Conservation (phyloP, 768 basidiomycete species). For the Xerocomus potaroensis region DNA sequence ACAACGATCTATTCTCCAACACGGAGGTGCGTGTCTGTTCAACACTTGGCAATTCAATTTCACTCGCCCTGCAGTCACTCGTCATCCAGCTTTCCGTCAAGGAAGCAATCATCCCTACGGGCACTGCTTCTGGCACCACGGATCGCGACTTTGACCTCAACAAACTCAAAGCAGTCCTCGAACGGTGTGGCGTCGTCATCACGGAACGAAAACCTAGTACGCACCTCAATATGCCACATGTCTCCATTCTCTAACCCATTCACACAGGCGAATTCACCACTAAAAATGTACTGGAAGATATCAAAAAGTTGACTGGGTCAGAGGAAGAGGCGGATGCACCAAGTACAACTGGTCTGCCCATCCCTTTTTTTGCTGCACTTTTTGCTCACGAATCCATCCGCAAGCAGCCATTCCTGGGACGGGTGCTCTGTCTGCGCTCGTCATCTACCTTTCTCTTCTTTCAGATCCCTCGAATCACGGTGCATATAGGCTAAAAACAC, state of each 20-base stretch:
- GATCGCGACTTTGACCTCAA: slow-evolving; percentile 85
- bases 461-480: slow-evolving; percentile 75
- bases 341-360: slow-evolving; percentile 8
- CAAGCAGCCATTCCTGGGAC: slow-evolving; percentile 68
- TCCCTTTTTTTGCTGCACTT: background rate
- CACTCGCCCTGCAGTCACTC: slow-evolving; percentile 57
- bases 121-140: slow-evolving; percentile 65
- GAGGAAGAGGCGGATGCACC: slow-evolving; percentile 23
- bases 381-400: background rate
- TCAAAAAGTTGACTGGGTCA: slow-evolving; percentile 42
- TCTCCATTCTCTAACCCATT: background rate
- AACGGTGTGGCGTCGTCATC: slow-evolving; percentile 85
- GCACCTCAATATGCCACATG: slow-evolving; percentile 24
- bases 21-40: slow-evolving; percentile 61
- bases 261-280: slow-evolving; percentile 74
- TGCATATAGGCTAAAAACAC: slow-evolving; percentile 74
- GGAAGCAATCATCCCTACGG: slow-evolving; percentile 81
- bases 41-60: background rate
- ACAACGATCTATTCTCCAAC: slow-evolving; percentile 95
- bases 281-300: slow-evolving; percentile 76
- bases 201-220: slow-evolving; percentile 86
- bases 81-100: slow-evolving; percentile 97
- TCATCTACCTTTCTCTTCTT: slow-evolving; percentile 77
- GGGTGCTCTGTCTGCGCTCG: slow-evolving; percentile 73
- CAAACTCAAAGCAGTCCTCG: slow-evolving; percentile 81